Conservation (phyloP, 495 filamentous ascomycete genomes). For the Aspergillus sclerotiicarbonarius region DNA sequence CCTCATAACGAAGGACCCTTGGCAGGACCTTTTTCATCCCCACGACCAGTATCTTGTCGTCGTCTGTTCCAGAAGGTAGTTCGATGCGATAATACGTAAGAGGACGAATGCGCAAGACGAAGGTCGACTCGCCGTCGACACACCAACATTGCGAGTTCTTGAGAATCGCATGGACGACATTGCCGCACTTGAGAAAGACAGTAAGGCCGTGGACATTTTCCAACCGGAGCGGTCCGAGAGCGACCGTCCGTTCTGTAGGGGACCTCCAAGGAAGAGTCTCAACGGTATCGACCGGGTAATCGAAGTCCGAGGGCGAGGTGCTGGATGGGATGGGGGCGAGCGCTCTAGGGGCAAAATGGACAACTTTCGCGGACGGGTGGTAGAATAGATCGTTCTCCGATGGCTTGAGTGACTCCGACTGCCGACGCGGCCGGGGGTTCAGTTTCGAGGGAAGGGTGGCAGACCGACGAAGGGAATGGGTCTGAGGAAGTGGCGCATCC, state of each 20-base stretch:
- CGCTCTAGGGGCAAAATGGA: constrained; percentile 55
- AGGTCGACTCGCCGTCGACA: constrained; percentile 79
- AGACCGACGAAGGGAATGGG: constrained; percentile 50
- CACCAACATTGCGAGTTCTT: constrained; percentile 91
- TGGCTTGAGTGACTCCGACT: constrained; percentile 31
- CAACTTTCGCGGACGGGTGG: constrained; percentile 63
- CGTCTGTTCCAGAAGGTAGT: constrained; percentile 59
- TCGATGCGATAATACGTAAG: constrained; percentile 89
- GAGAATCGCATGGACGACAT: constrained; percentile 76
- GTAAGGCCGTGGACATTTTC: constrained; percentile 79
- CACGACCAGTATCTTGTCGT: constrained; percentile 58
- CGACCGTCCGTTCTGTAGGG: constrained; percentile 75
- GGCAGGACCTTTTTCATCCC: constrained; percentile 67
- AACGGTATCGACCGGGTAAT: constrained; percentile 44
- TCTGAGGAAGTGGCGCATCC: constrained; percentile 35
- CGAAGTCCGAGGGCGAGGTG: constrained; percentile 44
- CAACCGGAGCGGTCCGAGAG: constrained; percentile 73
- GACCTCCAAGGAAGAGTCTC: constrained; percentile 70
- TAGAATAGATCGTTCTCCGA: constrained; percentile 70
- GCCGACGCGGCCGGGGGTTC: constrained; percentile 33
- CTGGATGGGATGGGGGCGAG: constrained; percentile 42
- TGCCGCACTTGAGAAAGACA: constrained; percentile 80
- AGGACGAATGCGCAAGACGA: constrained; percentile 74
- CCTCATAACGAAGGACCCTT: constrained; percentile 76
- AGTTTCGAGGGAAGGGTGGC: constrained; percentile 58